Base-by-base conservation (phyloP, 495 filamentous ascomycete species). In the Penicillium diatomitis region DNA sequence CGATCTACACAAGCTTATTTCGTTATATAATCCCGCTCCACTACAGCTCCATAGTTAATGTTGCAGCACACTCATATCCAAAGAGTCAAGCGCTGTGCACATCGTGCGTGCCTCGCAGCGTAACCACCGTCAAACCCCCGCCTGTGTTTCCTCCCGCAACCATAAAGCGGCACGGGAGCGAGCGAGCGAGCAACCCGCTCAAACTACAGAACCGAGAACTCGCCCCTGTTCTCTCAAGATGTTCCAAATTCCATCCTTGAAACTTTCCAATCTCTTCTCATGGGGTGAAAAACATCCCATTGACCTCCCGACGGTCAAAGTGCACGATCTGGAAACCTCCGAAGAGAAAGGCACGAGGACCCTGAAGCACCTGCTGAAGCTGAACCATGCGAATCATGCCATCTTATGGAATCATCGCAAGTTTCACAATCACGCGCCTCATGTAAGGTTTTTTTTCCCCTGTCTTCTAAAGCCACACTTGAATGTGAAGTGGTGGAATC, bases 381-480 rank as follows among this genome's bases (percentile, higher is more conserved):
- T 90, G 29, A 97, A 99, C 65, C 94, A 99, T 72, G 81, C 83
- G 33, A 95, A 94, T 56, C 74, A 95, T 67, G 77, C 87, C 29
- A 83, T 97, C 45, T 61, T 96, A 46, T 95, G 85, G 60, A 64
- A 92, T 58, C 58, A 86, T 42, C 74, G 87, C 8, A 70, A 78
- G 51, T 95, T 85, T 63, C 86, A 95, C 69, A 98, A 96, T 59
- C 90, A 97, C 67, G 68, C 82, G 44, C 79, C 87, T 31, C 91
- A 97, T 72, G 82, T 90, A 59, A 36, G 79, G 67, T 30, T 33
- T 36, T 50, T 32, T 7, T 28, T 41, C 44, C 6, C 44, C 6
- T 6, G 12, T n/a, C 32, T 31, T 0, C 2, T 32, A 10, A 11
- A 20, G 20, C 2, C 1, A 20, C 20, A 20, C 20, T 20, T 20